These are phyloP conservation scores for Dactylellina drechsleri DNA, from an alignment of 2,329 filamentous ascomycete genomes.

Conservation along the genomic window DNA sequence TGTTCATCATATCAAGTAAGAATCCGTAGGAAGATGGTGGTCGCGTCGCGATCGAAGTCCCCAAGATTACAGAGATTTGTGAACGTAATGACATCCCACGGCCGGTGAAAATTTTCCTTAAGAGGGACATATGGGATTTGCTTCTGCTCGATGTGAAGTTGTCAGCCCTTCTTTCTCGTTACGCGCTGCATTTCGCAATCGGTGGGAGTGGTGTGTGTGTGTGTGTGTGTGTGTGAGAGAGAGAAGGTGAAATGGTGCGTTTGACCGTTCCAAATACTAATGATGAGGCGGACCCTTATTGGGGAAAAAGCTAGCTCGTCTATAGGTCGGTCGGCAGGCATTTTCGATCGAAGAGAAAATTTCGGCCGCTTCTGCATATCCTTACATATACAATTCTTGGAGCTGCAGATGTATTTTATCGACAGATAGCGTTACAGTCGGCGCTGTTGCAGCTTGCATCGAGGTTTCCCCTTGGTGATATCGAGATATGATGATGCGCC, in stretches of 20 bases:
- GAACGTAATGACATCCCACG: constrained; percentile 55
- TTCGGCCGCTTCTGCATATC: constrained; percentile 53
- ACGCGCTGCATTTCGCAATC: constrained; percentile 30
- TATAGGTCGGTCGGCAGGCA: not conserved
- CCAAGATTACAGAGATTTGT: constrained; percentile 40
- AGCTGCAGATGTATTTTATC: constrained; percentile 30
- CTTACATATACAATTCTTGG: constrained; percentile 47
- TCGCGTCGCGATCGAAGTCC: constrained; percentile 43
- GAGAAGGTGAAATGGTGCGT: constrained; percentile 47
- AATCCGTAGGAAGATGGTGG: constrained; percentile 23
- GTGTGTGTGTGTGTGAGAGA: not conserved
- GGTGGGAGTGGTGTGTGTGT: constrained; percentile 24
- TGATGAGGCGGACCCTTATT: constrained; percentile 49
- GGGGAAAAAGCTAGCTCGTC: constrained; percentile 33
- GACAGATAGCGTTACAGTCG: constrained; percentile 38
- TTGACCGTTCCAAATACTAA: constrained; percentile 14
- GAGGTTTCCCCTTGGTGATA: constrained; percentile 46
- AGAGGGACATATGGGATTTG: constrained; percentile 35
- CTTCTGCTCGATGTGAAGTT: constrained; percentile 45
- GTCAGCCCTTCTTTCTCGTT: constrained; percentile 44
- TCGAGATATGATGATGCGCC: constrained; percentile 44
- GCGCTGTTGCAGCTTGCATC: constrained; percentile 47
- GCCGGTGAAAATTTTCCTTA: constrained; percentile 30
- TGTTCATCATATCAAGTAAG: constrained; percentile 22
- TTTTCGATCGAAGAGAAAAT: constrained; percentile 39